A percentile compares a stretch with the other conserved stretches of the same genome.
Conservation (phyloP, 2,329 filamentous ascomycete genomes). For the Pezicula carpinea region DNA sequence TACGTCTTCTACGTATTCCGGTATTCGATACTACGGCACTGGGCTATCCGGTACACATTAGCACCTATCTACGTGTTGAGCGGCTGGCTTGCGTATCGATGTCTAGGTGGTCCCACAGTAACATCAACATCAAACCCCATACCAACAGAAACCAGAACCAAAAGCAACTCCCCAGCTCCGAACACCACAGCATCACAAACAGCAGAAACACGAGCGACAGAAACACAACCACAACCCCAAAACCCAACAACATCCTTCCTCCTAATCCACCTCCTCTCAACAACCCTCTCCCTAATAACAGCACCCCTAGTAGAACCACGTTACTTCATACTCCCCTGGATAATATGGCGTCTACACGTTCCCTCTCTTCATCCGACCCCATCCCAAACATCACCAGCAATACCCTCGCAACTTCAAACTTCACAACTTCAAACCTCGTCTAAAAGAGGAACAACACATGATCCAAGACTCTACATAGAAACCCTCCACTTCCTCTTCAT, state of each 20-base stretch:
- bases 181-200: not conserved
- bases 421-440: not conserved
- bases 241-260: constrained; percentile 44
- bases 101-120: constrained; percentile 44
- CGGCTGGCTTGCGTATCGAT: constrained; percentile 63
- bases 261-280: constrained; percentile 60
- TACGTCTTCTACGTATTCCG: constrained; percentile 98
- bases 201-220: not conserved
- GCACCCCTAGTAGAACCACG: constrained; percentile 91
- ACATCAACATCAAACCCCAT: constrained; percentile 11
- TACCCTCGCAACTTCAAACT: not conserved
- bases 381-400: not conserved
- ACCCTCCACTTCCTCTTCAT: constrained; percentile 64
- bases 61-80: constrained; percentile 66
- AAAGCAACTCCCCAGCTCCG: not conserved
- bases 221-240: constrained; percentile 8
- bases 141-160: constrained; percentile 5
- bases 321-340: constrained; percentile 94
- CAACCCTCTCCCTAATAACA: constrained; percentile 73
- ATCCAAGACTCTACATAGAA: constrained; percentile 48
- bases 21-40: constrained; percentile 66
- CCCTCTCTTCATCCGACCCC: constrained; percentile 41
- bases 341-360: constrained; percentile 82
- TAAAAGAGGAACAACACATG: constrained; percentile 3
- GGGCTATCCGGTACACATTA: constrained; percentile 60